Evolutionary conservation across 352 stramenopile genomes (phyloP).

Genomic region (Blastocystis sp.): DNA sequence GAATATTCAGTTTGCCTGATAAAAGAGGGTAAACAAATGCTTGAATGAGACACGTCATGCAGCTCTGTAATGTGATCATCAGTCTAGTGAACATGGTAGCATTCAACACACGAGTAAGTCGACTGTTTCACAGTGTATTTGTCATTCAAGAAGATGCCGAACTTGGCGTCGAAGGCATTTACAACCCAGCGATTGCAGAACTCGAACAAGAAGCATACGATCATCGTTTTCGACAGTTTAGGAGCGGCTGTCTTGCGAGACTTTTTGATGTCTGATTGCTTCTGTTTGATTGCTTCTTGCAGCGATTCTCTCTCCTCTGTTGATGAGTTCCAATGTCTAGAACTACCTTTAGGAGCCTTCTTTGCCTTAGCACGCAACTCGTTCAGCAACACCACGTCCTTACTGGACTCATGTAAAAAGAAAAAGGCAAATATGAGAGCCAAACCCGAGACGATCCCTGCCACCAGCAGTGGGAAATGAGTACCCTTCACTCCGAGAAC

Average conservation of each 20-base stretch:
- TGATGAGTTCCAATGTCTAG: background rate
- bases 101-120: background rate
- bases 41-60: conserved; percentile 1
- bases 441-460: background rate
- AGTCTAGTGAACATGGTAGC: background rate
- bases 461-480: conserved; percentile 5
- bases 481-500: background rate
- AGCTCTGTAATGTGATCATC: conserved; percentile 25
- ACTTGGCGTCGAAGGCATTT: conserved; percentile 19
- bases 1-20: background rate
- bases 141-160: background rate
- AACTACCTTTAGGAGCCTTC: background rate
- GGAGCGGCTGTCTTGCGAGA: background rate
- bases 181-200: conserved; percentile 41
- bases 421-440: conserved; percentile 2
- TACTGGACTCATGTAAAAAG: conserved; percentile 34
- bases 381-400: background rate
- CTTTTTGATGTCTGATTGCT: background rate
- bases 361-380: background rate
- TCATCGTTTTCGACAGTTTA: background rate
- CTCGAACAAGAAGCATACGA: conserved; percentile 15
- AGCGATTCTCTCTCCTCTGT: background rate
- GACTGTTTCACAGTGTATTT: background rate
- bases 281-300: background rate
- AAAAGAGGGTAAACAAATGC: background rate